phyloP scores from a whole-genome alignment of 1,284 basidiomycete genomes.

The Cryptococcus sp. region DNA sequence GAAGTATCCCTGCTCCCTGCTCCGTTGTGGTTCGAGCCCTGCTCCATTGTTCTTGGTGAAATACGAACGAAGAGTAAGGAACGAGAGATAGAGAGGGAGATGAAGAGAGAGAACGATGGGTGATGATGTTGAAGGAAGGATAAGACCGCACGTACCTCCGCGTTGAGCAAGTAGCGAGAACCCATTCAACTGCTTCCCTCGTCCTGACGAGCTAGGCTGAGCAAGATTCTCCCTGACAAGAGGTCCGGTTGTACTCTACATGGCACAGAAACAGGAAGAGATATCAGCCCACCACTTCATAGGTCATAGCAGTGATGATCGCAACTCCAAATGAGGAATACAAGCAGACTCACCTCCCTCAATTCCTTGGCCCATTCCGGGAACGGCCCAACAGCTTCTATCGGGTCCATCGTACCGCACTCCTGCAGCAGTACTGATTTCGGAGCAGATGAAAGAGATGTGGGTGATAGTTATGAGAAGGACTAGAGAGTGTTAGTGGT shows the following conservation, averaged over 20 bases:
- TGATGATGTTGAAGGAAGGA: conserved; percentile 10
- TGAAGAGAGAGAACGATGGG: conserved; percentile 17
- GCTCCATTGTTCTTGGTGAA: no score
- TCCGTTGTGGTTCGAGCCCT: no score
- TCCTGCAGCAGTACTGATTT: neutral
- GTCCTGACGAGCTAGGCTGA: no score
- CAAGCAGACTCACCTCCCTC: neutral
- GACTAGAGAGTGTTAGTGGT: neutral
- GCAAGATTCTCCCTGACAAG: neutral
- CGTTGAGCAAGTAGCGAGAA: conserved; percentile 8
- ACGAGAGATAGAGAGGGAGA: neutral
- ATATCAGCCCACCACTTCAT: neutral
- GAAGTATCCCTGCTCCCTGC: no score
- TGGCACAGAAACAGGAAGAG: neutral
- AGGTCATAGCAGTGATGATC: neutral
- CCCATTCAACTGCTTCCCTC: conserved; percentile 11
- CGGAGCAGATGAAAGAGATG: neutral
- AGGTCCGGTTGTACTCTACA: neutral
- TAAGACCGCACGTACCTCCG: conserved; percentile 4
- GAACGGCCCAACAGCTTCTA: neutral
- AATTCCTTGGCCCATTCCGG: neutral
- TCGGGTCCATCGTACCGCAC: neutral
- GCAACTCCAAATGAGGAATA: neutral
- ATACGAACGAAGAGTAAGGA: no score
- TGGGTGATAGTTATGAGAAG: neutral